Conservation (phyloP, 2,329 filamentous ascomycete genomes). For the Pseudogymnoascus sp. region DNA sequence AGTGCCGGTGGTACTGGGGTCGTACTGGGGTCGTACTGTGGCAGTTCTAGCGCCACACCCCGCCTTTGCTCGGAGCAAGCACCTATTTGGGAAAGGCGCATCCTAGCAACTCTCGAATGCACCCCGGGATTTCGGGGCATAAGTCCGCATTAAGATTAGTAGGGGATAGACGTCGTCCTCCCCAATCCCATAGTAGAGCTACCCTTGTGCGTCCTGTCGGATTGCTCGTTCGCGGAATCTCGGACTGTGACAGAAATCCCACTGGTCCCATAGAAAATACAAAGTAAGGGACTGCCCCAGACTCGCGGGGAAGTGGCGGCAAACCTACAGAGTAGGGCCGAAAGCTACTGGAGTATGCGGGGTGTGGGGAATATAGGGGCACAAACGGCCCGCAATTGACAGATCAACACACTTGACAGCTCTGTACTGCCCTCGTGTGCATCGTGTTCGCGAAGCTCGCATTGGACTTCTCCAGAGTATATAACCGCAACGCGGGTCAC, state of each 20-base stretch:
- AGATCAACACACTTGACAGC: conserved; percentile 1
- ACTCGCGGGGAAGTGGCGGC: not conserved
- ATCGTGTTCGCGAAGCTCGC: not conserved
- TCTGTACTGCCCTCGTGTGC: not conserved
- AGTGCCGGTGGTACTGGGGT: conserved; percentile 2
- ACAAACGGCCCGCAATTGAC: conserved; percentile 4
- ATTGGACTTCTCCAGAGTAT: not conserved
- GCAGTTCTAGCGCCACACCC: conserved; percentile 3
- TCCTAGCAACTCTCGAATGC: not conserved
- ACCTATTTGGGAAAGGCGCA: not conserved
- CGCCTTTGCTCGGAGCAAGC: not conserved
- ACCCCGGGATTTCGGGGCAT: not conserved
- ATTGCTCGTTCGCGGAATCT: not conserved
- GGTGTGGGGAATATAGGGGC: conserved; percentile 3
- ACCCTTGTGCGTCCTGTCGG: not conserved
- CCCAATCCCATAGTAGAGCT: not conserved
- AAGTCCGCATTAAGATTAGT: not conserved
- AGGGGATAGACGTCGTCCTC: not conserved
- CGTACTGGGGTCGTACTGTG: conserved; percentile 1
- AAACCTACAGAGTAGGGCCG: not conserved
- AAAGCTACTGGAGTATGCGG: conserved; percentile 3
- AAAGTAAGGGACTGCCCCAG: conserved; percentile 3
- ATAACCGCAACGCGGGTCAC: conserved; percentile 4
- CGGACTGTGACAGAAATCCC: not conserved
- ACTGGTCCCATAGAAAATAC: not conserved